These are phyloP conservation scores for Entomortierella lignicola DNA, from an alignment of 192 early-diverging fungal species.

Conservation along the genomic window DNA sequence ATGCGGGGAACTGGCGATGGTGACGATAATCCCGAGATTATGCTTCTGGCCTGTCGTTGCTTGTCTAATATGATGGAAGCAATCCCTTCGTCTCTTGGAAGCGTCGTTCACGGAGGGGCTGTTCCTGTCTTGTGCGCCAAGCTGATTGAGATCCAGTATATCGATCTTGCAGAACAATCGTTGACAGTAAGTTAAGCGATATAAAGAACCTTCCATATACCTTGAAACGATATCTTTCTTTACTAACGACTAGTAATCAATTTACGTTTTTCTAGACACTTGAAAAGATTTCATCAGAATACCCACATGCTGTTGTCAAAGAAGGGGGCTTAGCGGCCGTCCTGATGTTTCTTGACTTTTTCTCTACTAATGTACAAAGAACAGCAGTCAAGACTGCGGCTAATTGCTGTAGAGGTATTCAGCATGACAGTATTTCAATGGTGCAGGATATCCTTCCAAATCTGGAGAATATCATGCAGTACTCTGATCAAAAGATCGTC, in stretches of 20 bases:
- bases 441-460: conserved; percentile 76
- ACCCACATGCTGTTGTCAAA: conserved; percentile 72
- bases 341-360: conserved; percentile 92
- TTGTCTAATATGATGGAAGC: conserved; percentile 92
- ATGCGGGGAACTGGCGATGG: conserved; percentile 62
- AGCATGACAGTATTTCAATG: conserved; percentile 65
- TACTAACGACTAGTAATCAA: not conserved
- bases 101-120: conserved; percentile 76
- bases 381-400: conserved; percentile 81
- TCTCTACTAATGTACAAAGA: conserved; percentile 85
- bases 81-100: conserved; percentile 72
- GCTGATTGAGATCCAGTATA: conserved; percentile 87
- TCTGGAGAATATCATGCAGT: conserved; percentile 74
- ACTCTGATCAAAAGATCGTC: conserved; percentile 79
- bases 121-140: conserved; percentile 79
- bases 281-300: conserved; percentile 82
- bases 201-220: not conserved
- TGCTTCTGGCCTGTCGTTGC: conserved; percentile 92
- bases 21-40: conserved; percentile 74
- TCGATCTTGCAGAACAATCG: conserved; percentile 93
- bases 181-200: conserved; percentile 62
- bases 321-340: conserved; percentile 81
- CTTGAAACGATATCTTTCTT: not conserved
- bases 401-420: conserved; percentile 70
- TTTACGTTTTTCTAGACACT: conserved; percentile 59